Evolutionary conservation across 2,329 filamentous ascomycete genomes (phyloP).

Genomic region (Amauroascus verrucosus): DNA sequence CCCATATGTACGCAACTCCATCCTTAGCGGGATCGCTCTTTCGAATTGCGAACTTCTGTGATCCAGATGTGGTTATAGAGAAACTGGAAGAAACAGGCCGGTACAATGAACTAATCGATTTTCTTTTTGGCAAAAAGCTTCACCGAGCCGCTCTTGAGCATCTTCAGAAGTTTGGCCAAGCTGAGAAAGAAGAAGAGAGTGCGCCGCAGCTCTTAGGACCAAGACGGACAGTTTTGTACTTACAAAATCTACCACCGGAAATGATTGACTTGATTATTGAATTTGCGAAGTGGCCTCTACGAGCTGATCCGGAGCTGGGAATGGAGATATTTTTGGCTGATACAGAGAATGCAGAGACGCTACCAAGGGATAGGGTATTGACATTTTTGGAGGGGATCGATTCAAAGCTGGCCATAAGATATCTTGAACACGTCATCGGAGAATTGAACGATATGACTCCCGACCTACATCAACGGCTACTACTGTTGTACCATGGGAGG

Average conservation of each 20-base stretch:
- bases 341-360: constrained; percentile 83
- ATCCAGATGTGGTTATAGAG: constrained; percentile 89
- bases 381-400: constrained; percentile 64
- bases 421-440: constrained; percentile 81
- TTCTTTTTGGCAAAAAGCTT: constrained; percentile 88
- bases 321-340: constrained; percentile 93
- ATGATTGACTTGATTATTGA: constrained; percentile 85
- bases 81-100: constrained; percentile 78
- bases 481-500: constrained; percentile 57
- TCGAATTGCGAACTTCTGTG: constrained; percentile 92
- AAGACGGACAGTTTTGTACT: constrained; percentile 70
- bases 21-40: constrained; percentile 80
- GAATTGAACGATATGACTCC: constrained; percentile 77
- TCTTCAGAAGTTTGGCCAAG: constrained; percentile 62
- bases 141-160: constrained; percentile 79
- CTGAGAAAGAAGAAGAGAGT: constrained; percentile 25
- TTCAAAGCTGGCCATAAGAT: constrained; percentile 60
- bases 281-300: constrained; percentile 80
- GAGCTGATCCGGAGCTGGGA: constrained; percentile 58
- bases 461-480: constrained; percentile 75
- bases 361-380: constrained; percentile 68
- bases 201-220: constrained; percentile 61
- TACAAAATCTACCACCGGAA: constrained; percentile 79
- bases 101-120: constrained; percentile 93
- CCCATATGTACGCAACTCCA: constrained; percentile 87